These are phyloP conservation scores for Lachancea lanzarotensis DNA, from an alignment of 805 yeast species.

Conservation along the genomic window DNA sequence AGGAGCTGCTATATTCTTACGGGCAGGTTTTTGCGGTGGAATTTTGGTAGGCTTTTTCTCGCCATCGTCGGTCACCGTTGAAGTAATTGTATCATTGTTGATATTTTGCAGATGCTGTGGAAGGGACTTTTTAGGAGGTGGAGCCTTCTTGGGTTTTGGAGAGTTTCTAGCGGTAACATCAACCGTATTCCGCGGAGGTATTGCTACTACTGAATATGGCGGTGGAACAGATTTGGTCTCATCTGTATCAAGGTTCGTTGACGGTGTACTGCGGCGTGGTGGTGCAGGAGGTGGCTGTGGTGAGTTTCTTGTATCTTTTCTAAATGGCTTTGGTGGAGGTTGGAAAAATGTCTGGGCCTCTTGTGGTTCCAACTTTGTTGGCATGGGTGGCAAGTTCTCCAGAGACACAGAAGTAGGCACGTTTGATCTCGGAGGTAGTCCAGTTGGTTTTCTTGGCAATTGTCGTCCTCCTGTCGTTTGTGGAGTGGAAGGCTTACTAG, in stretches of 20 bases:
- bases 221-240: not conserved
- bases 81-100: not conserved
- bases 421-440: not conserved
- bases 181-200: not conserved
- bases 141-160: conserved; percentile 1
- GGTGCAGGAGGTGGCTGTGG: not conserved
- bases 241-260: not conserved
- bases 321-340: conserved; percentile 35
- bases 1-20: not conserved
- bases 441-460: not conserved
- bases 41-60: not conserved
- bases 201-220: not conserved
- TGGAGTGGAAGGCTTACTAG: not conserved
- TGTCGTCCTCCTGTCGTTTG: not conserved
- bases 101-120: not conserved
- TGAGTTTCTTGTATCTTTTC: conserved; percentile 6
- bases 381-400: not conserved
- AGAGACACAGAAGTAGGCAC: not conserved
- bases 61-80: not conserved
- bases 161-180: not conserved
- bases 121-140: conserved; percentile 2
- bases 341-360: conserved; percentile 33
- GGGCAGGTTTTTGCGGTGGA: conserved; percentile 3
- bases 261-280: not conserved
- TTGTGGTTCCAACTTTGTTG: conserved; percentile 19